Base-by-base conservation (phyloP, 495 filamentous ascomycete genomes). In the Xylaria telfairii region DNA sequence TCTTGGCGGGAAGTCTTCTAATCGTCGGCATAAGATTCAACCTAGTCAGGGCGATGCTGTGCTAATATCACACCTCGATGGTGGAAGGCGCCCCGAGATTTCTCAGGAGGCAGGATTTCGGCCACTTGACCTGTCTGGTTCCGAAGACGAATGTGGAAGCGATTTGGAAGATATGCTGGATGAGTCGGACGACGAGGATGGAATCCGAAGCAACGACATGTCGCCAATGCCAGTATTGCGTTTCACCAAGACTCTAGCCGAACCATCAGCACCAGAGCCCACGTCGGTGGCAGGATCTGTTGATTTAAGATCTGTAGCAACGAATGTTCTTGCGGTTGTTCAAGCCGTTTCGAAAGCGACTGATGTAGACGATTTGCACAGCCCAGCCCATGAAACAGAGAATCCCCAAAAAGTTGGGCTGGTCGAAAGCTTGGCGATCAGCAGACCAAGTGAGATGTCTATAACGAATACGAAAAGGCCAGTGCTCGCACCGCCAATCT, bases 1-100 rank as follows among this genome's bases (percentile, higher is more conserved):
- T 61, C 67, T 74, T 65, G 78, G 78, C 65, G 67, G 71, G 64
- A 81, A 77, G 72, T 80, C 75, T 77, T 80, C 83, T 80, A 81
- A 80, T 78, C 73, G 77, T 78, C 82, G 82, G 60, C 76, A 72
- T 68, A 83, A 80, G 80, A 69, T 78, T 71, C 76, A 75, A 72
- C 77, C 80, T 63, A 81, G 75, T 69, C 83, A 81, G 71, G 88
- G 85, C 74, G 86, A 90, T 85, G 86, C 80, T 53, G 83, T 88
- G 61, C 76, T 90, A 71, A 80, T 90, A 44, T 75, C 77, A 34
- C 80, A 83, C 70, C 84, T 90, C 62, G 85, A 80, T 75, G 82
- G 80, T 68, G 82, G 86, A 68, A 83, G 84, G 70, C 78, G 77
- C 42, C 77, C 75, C 19, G 81, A 87, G 47, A 81, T 87, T 71